phyloP scores from a whole-genome alignment of 495 filamentous ascomycete species.

The Aspergillus egyptiacus region DNA sequence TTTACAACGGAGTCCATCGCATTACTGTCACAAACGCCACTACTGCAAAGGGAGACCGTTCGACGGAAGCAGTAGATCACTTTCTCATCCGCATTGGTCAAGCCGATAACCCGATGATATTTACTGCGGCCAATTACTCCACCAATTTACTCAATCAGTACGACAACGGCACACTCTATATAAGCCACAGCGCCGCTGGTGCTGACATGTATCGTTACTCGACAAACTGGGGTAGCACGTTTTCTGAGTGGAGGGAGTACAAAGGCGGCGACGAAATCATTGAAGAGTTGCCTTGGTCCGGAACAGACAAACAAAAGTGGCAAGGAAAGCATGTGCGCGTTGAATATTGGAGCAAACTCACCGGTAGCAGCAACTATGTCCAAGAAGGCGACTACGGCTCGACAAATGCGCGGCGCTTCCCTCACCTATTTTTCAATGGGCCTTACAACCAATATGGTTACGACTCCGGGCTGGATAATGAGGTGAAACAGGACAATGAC shows the following conservation, averaged over 20 bases:
- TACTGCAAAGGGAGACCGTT: conserved; percentile 27
- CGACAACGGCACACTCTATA: conserved; percentile 37
- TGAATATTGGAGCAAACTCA: conserved; percentile 61
- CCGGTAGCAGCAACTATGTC: conserved; percentile 58
- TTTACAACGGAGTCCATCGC: conserved; percentile 60
- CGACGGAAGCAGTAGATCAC: conserved; percentile 49
- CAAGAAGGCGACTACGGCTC: conserved; percentile 56
- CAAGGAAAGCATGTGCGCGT: conserved; percentile 58
- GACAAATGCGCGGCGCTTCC: conserved; percentile 46
- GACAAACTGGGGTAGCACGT: conserved; percentile 55
- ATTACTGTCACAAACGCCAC: conserved; percentile 55
- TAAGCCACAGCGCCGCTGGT: conserved; percentile 57
- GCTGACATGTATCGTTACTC: conserved; percentile 62
- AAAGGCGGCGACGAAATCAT: conserved; percentile 43
- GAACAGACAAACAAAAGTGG: conserved; percentile 58
- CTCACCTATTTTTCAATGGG: conserved; percentile 61
- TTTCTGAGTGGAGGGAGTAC: conserved; percentile 56
- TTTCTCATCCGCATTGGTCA: conserved; percentile 54
- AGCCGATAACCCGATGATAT: conserved; percentile 55
- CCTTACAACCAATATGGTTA: conserved; percentile 64
- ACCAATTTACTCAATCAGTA: conserved; percentile 39
- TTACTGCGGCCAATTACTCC: conserved; percentile 54
- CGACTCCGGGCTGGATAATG: conserved; percentile 55
- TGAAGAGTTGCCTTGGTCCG: conserved; percentile 48
- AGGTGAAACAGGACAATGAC: conserved; percentile 47